A percentile compares a stretch with the other conserved stretches of the same genome.
These are phyloP conservation scores for Castanea crenata DNA, from an alignment of 306 rosid genomes.

Conservation along the genomic window DNA sequence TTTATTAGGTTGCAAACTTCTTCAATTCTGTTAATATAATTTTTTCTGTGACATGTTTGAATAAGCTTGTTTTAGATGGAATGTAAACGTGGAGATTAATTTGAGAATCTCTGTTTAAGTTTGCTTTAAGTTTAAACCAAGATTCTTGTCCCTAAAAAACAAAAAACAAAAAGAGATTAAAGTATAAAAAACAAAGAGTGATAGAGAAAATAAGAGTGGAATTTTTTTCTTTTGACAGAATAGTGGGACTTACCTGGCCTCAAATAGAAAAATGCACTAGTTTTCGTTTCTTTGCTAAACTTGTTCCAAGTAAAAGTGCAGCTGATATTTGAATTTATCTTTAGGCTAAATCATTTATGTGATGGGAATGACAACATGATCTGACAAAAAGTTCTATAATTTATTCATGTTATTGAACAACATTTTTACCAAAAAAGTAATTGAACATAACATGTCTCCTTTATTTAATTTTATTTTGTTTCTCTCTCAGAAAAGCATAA, in stretches of 20 bases:
- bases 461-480: too few species aligned
- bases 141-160: background rate
- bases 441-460: too few species aligned
- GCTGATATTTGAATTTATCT: background rate
- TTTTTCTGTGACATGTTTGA: background rate
- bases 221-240: background rate
- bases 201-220: slow-evolving; percentile 2
- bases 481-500: too few species aligned
- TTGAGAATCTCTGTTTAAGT: too few species aligned
- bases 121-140: background rate
- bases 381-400: background rate
- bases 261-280: too few species aligned
- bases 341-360: background rate
- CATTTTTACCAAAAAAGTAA: background rate
- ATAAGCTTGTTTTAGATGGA: background rate
- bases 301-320: slow-evolving; percentile 1
- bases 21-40: background rate
- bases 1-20: background rate
- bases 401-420: background rate
- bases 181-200: background rate
- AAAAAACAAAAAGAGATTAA: background rate
- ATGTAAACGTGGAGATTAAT: background rate
- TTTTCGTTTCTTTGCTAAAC: too few species aligned
- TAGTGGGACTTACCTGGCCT: too few species aligned
- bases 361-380: background rate